These are phyloP conservation scores for Beauveria brongniartii DNA, from an alignment of 2,329 filamentous ascomycete genomes.

Conservation along the genomic window DNA sequence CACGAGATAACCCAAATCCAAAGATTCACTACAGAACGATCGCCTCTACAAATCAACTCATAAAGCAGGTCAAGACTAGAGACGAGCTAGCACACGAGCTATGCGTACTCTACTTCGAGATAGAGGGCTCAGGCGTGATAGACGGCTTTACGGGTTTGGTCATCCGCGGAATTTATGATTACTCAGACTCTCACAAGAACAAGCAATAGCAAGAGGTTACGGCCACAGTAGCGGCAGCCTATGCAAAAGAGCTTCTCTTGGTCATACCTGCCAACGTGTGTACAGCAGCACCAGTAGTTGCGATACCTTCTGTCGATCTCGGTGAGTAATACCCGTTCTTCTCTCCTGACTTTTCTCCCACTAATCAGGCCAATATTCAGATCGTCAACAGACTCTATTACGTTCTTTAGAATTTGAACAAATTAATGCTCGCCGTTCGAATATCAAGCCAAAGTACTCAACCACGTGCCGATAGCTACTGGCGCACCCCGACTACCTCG, in stretches of 20 bases:
- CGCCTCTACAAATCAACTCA: slow-evolving; percentile 17
- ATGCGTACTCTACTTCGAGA: slow-evolving; percentile 19
- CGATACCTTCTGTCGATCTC: background rate
- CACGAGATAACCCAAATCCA: background rate
- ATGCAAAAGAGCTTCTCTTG: slow-evolving; percentile 12
- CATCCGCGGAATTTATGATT: slow-evolving; percentile 28
- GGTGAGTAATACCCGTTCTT: background rate
- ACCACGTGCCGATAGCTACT: background rate
- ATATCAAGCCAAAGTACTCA: background rate
- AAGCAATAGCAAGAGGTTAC: slow-evolving; percentile 19
- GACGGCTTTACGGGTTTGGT: slow-evolving; percentile 22
- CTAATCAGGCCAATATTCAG: background rate
- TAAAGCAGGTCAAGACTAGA: slow-evolving; percentile 14
- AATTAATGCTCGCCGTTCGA: background rate
- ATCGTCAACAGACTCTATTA: background rate
- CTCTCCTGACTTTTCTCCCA: too few species aligned
- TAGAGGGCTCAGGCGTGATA: slow-evolving; percentile 21
- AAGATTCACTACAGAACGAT: slow-evolving; percentile 19
- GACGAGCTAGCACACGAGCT: slow-evolving; percentile 3
- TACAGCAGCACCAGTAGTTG: background rate
- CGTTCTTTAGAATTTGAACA: background rate
- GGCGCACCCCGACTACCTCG: background rate
- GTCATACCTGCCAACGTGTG: background rate
- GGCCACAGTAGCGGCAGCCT: slow-evolving; percentile 17
- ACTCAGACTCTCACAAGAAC: slow-evolving; percentile 22